A percentile compares a stretch with the other conserved stretches of the same genome.
Conservation (phyloP, 164 flowering plant genomes). For the Santalum album region DNA sequence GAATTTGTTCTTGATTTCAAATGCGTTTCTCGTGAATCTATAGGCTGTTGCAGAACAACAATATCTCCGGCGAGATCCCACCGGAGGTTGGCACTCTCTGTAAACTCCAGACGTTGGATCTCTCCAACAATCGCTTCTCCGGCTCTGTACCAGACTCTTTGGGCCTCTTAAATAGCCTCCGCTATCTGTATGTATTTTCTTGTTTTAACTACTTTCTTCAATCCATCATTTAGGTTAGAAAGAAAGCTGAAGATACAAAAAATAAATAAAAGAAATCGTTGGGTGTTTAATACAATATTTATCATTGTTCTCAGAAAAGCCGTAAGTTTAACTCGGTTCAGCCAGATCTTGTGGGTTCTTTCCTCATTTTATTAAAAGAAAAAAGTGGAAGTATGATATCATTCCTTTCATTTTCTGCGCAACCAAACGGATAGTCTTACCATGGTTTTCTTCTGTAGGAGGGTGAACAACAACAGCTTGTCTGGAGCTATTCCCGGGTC, state of each 20-base stretch:
- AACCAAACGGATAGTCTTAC: neutral
- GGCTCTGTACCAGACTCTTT: slow-evolving; percentile 52
- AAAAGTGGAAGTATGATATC: neutral
- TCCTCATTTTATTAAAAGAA: too few relatives aligned
- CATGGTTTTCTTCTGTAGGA: too few relatives aligned
- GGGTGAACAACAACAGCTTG: slow-evolving; percentile 88
- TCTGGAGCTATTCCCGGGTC: slow-evolving; percentile 71
- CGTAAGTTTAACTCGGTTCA: too few relatives aligned
- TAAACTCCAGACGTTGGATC: slow-evolving; percentile 77
- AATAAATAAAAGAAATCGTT: too few relatives aligned
- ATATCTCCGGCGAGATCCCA: slow-evolving; percentile 77
- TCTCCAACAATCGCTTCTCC: slow-evolving; percentile 65
- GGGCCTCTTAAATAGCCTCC: slow-evolving; percentile 56
- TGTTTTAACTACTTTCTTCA: neutral
- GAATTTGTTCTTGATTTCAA: too few relatives aligned
- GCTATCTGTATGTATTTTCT: slow-evolving; percentile 57
- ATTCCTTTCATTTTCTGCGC: neutral
- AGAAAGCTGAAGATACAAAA: too few relatives aligned
- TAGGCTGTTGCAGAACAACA: slow-evolving; percentile 85
- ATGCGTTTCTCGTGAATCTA: slow-evolving; percentile 7
- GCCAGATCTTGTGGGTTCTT: too few relatives aligned
- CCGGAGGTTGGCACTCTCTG: slow-evolving; percentile 56
- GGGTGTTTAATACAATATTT: too few relatives aligned
- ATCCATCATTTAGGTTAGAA: too few relatives aligned
- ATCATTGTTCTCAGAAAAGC: too few relatives aligned